A percentile compares a stretch with the other conserved stretches of the same genome.
These are phyloP conservation scores for Hygrophorus russula DNA, from an alignment of 768 basidiomycete genomes.

Conservation along the genomic window DNA sequence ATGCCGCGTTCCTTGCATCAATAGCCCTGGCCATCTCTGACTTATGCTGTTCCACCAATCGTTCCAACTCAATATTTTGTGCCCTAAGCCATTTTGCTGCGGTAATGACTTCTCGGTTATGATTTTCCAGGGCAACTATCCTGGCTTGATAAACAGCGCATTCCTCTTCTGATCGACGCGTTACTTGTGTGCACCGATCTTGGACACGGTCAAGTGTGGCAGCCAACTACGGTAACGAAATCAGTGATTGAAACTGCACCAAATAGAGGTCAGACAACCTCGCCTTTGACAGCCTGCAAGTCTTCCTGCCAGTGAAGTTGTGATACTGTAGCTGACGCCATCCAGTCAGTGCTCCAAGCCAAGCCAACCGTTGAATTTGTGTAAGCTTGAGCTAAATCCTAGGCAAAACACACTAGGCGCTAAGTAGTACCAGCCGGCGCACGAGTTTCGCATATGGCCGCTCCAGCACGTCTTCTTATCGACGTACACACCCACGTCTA, in stretches of 20 bases:
- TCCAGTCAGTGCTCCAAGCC: conserved; percentile 8
- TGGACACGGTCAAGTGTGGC: conserved; percentile 9
- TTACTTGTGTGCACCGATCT: conserved; percentile 7
- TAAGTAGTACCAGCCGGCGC: conserved; percentile 1
- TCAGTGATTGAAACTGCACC: no score
- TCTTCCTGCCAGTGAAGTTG: neutral
- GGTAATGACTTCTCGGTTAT: conserved; percentile 14
- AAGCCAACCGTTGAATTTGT: neutral
- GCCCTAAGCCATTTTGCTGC: conserved; percentile 17
- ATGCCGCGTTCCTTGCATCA: conserved; percentile 20
- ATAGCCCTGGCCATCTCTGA: conserved; percentile 22
- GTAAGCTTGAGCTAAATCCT: neutral
- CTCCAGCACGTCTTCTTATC: conserved; percentile 36
- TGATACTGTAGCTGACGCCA: conserved; percentile 5
- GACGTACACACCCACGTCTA: conserved; percentile 86
- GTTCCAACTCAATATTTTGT: conserved; percentile 24
- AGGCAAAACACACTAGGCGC: neutral
- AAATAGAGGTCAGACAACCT: conserved; percentile 11
- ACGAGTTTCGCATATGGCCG: conserved; percentile 12
- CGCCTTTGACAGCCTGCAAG: conserved; percentile 16
- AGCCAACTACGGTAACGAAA: conserved; percentile 8
- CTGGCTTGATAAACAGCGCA: conserved; percentile 14
- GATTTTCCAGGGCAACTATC: conserved; percentile 26
- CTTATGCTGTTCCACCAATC: conserved; percentile 13
- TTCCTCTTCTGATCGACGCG: conserved; percentile 6